Evolutionary conservation across 352 stramenopile genomes (phyloP).

Genomic region (Globisporangium mamillatum): DNA sequence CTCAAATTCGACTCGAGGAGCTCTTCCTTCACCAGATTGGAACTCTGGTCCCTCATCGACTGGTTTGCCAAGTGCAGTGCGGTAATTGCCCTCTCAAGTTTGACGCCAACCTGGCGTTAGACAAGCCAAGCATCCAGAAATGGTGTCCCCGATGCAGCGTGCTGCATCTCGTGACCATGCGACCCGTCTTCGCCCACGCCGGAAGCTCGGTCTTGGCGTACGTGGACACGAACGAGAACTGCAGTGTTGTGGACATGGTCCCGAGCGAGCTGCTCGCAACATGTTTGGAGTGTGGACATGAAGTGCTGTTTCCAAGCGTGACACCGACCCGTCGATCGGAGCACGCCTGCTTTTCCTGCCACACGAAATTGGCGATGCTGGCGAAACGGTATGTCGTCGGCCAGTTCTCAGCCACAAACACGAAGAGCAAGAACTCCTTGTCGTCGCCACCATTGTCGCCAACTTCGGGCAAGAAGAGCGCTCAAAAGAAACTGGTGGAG

Average conservation of each 20-base stretch:
- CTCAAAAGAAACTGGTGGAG: constrained; percentile 35
- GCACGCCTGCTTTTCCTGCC: constrained; percentile 67
- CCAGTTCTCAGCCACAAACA: constrained; percentile 11
- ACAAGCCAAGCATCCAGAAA: constrained; percentile 46
- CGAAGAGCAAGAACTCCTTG: constrained; percentile 19
- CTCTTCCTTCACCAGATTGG: constrained; percentile 79
- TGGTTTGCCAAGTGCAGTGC: constrained; percentile 70
- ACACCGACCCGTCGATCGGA: constrained; percentile 53
- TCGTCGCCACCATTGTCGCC: constrained; percentile 1
- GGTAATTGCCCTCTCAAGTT: constrained; percentile 74
- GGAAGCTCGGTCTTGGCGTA: constrained; percentile 64
- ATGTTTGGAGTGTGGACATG: constrained; percentile 61
- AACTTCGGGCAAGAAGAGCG: constrained; percentile 30
- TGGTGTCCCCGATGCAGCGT: constrained; percentile 82
- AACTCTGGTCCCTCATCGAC: constrained; percentile 62
- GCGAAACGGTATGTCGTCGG: constrained; percentile 53
- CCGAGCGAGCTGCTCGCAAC: constrained; percentile 69
- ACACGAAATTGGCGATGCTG: constrained; percentile 73
- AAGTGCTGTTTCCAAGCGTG: constrained; percentile 60
- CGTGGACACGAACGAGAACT: constrained; percentile 69
- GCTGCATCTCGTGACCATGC: constrained; percentile 63
- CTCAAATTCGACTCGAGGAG: constrained; percentile 56
- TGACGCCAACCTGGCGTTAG: constrained; percentile 49
- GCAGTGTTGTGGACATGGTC: constrained; percentile 61
- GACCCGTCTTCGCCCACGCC: constrained; percentile 66